Base-by-base conservation (phyloP, 2,329 filamentous ascomycete genomes). In the Colletotrichum falcatum region DNA sequence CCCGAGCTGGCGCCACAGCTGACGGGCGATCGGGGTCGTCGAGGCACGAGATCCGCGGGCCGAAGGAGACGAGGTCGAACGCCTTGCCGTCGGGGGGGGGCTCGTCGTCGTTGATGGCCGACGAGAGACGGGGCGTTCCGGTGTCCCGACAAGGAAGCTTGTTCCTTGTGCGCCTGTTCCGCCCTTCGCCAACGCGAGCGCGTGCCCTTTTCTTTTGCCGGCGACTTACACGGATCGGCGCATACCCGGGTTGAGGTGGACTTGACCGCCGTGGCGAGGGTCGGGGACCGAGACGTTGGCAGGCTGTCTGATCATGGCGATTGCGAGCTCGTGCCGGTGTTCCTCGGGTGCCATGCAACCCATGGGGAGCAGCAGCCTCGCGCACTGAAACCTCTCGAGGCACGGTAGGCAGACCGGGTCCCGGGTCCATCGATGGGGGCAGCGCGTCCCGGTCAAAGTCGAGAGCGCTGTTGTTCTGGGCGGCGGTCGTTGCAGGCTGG, bases 51-150 rank as follows among this genome's bases (percentile, higher is more conserved):
- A 54, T 66, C 1, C 59, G 26, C n/a, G 84, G 83, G 71, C 86
- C 84, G 61, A 86, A 87, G 0, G 79, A 80, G 1, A 87, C 66
- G 0, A 87, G 73, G 70, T 87, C 83, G 65, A 84, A 84, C 1
- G 76, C 78, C 51, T 85, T 83, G 12, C 84, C 84, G 0, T 28
- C 48, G 7, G 56, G 3, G 18, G n/a, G n/a, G n/a, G n/a, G n/a
- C n/a, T 53, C 48, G 9, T 61, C n/a, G 20, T 56, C 37, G 20
- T 66, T 61, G 55, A 66, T 37, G 26, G 56, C 14, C 1, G 37
- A 20, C 12, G 16, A 37, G 8, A 66, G 46, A 16, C 61, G 55
- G 55, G 11, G 23, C n/a, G 18, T 54, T 54, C 30, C 26, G 35
- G 16, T 5, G 16, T 9, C 55, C 63, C 14, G 55, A 44, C 35